These are phyloP conservation scores for Bipolaris victoriae DNA, from an alignment of 2,329 filamentous ascomycete genomes.

Conservation along the genomic window DNA sequence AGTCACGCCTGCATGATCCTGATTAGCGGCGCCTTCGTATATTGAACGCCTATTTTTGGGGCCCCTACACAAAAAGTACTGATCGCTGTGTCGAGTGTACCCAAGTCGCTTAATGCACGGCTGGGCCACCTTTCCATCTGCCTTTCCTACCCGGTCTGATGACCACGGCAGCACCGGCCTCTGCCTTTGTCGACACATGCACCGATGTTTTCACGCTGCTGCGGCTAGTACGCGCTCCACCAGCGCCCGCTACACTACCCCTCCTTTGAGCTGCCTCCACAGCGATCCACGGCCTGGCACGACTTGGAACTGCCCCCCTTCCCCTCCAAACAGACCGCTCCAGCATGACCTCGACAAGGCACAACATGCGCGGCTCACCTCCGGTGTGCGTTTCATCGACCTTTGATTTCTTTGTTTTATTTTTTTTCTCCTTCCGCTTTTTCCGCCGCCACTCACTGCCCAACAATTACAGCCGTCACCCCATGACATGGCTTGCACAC, in stretches of 20 bases:
- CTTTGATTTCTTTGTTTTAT: conserved; percentile 7
- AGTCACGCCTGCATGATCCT: conserved; percentile 27
- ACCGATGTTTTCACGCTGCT: conserved; percentile 15
- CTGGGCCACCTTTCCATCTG: conserved; percentile 28
- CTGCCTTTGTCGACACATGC: conserved; percentile 9
- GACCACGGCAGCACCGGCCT: conserved; percentile 18
- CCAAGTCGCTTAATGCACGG: conserved; percentile 23
- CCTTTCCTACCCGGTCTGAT: conserved; percentile 20
- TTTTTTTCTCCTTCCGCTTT: conserved; percentile 20
- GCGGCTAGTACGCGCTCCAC: conserved; percentile 19
- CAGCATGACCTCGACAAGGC: conserved; percentile 21
- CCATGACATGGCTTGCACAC: conserved; percentile 17
- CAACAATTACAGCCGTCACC: conserved; percentile 19
- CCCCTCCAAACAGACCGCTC: conserved; percentile 23
- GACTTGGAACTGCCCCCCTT: conserved; percentile 14
- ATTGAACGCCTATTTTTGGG: conserved; percentile 32
- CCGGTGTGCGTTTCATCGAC: conserved; percentile 24
- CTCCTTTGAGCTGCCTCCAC: conserved; percentile 19
- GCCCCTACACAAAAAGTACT: conserved; percentile 24
- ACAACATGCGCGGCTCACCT: conserved; percentile 20
- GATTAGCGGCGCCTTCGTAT: conserved; percentile 17
- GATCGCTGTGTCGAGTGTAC: conserved; percentile 23
- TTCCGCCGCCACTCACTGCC: conserved; percentile 26
- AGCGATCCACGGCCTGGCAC: conserved; percentile 21
- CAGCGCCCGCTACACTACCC: conserved; percentile 24